Base-by-base conservation (phyloP, 2,329 filamentous ascomycete genomes). In the Cladosporium sp. region DNA sequence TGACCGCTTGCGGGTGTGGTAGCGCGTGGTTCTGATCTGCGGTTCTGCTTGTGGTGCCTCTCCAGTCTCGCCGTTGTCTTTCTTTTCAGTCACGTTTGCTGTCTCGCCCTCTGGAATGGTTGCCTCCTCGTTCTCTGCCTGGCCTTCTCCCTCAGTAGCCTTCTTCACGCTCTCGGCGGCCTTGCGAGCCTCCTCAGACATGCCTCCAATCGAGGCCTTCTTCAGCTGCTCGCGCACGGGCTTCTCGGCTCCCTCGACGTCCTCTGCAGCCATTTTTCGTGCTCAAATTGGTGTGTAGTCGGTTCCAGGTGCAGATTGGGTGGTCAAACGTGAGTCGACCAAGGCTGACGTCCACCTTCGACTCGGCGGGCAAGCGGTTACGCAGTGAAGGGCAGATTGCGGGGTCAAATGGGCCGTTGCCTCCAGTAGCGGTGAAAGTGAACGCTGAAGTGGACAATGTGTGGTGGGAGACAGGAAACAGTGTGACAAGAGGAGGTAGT, bases 151-250 rank as follows among this genome's bases (percentile, higher is more conserved):
- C 55, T 35, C 32, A n/a, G 32, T 35, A 25, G 52, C 39, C 16
- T 45, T 42, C 30, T 22, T 38, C 11, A 39, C 48, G 39, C 36
- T 27, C 18, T 35, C 41, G n/a, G 40, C 40, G 12, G 49, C 42
- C 30, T 50, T 49, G 52, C 49, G 49, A 16, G 49, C 49, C 29
- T 51, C 49, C 27, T 51, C 49, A 19, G 49, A 40, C 36, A 46
- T 40, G 33, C 75, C 75, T 48, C 45, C 45, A 50, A 84, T 80
- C n/a, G 77, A 73, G 3, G 80, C 81, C 59, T 83, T 77, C 64
- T 80, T 77, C 48, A 84, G 68, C 65, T 82, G 79, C 62, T 83
- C 76, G 51, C 80, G 71, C 32, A 82, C 77, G 7, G 78, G 78
- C 53, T 74, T 75, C 62, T 83, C 79, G 53, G 76, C 74, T 52